A percentile compares a stretch with the other conserved stretches of the same genome.
Conservation (phyloP, 805 yeast species). For the Blastobotrys mokoenaii region DNA sequence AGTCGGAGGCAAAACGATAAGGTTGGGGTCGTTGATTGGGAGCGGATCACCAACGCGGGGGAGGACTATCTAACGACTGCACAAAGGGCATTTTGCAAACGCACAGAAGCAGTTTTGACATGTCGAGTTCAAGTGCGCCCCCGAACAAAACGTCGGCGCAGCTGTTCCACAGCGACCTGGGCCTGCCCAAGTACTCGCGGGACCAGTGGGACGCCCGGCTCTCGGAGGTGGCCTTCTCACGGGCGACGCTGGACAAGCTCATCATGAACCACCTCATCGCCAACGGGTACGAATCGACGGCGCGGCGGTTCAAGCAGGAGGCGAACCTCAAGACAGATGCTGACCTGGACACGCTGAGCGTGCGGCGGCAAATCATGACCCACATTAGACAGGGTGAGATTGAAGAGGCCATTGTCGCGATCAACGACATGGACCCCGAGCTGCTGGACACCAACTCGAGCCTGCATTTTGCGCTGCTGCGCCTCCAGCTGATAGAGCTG, state of each 20-base stretch:
- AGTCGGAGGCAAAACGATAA: too few relatives aligned
- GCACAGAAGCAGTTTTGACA: too few relatives aligned
- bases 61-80: too few relatives aligned
- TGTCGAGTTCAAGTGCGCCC: too few relatives aligned
- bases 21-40: too few relatives aligned
- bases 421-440: conserved; percentile 55
- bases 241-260: conserved; percentile 36
- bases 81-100: too few relatives aligned
- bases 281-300: conserved; percentile 70
- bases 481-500: conserved; percentile 73
- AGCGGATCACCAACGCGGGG: too few relatives aligned
- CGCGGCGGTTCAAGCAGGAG: conserved; percentile 53
- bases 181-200: conserved; percentile 14
- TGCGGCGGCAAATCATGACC: conserved; percentile 45
- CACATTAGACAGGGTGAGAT: conserved; percentile 54
- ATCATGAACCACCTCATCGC: conserved; percentile 66
- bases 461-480: conserved; percentile 62
- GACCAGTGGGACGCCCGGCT: conserved; percentile 25
- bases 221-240: conserved; percentile 18
- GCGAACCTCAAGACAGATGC: conserved; percentile 23
- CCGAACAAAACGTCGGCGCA: too few relatives aligned
- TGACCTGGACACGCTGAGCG: conserved; percentile 44
- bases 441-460: conserved; percentile 54
- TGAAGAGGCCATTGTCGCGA: conserved; percentile 44
- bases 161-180: background rate